A percentile compares a stretch with the other conserved stretches of the same genome.
phyloP scores from a whole-genome alignment of 495 filamentous ascomycete genomes.

The Parmelia sp. region DNA sequence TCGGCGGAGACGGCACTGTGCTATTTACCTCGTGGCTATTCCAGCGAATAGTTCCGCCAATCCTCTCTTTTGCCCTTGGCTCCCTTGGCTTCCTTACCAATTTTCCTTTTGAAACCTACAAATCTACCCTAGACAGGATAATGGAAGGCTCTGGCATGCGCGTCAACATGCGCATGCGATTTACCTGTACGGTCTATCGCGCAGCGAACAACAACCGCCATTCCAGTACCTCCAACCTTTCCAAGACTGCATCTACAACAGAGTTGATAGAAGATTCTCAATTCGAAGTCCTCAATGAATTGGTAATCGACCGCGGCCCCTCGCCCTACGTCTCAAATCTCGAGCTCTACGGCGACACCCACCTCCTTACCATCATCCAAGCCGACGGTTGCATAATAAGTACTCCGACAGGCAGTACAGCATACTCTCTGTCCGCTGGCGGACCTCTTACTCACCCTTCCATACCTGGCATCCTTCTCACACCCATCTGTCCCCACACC shows the following conservation, averaged over 20 bases:
- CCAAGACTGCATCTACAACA: conserved; percentile 27
- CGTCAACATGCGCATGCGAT: conserved; percentile 93
- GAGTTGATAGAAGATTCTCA: conserved; percentile 72
- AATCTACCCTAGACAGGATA: conserved; percentile 68
- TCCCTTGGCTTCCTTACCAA: conserved; percentile 88
- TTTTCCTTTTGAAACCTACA: conserved; percentile 81
- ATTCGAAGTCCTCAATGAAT: conserved; percentile 93
- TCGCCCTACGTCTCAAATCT: conserved; percentile 95
- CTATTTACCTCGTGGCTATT: conserved; percentile 91
- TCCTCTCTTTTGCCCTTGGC: conserved; percentile 82
- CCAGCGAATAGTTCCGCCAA: conserved; percentile 84
- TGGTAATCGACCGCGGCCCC: conserved; percentile 94
- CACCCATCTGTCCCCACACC: conserved; percentile 95
- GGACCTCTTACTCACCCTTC: conserved; percentile 94
- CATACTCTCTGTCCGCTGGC: conserved; percentile 92
- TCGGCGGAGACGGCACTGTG: conserved; percentile 89
- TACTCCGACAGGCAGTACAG: conserved; percentile 89
- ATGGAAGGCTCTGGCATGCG: conserved; percentile 93
- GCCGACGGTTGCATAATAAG: conserved; percentile 97
- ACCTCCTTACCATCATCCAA: conserved; percentile 87
- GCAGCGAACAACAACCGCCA: conserved; percentile 24
- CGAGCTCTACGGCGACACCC: conserved; percentile 89
- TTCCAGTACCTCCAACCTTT: conserved; percentile 7
- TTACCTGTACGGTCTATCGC: conserved; percentile 90
- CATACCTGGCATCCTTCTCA: conserved; percentile 94